A percentile compares a stretch with the other conserved stretches of the same genome.
These are phyloP conservation scores for Lolium rigidum DNA, from an alignment of 176 grass and related monocot genomes.

Conservation along the genomic window DNA sequence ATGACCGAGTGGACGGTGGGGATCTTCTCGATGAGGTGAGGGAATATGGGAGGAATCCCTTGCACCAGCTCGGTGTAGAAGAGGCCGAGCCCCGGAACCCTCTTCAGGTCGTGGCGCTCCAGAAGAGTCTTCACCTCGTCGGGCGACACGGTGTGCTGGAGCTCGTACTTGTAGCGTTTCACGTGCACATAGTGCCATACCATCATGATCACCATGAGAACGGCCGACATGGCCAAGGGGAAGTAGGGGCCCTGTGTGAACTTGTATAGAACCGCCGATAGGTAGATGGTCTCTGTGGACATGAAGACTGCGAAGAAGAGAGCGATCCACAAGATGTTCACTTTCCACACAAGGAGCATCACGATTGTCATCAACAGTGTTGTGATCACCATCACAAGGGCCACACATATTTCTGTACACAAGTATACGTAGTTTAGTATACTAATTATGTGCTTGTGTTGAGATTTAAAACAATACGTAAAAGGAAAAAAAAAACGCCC, in stretches of 20 bases:
- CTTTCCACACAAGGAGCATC: constrained; percentile 71
- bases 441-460: neutral
- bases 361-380: constrained; percentile 62
- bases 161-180: constrained; percentile 68
- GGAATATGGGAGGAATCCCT: constrained; percentile 75
- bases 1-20: constrained; percentile 61
- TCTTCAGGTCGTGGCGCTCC: constrained; percentile 25
- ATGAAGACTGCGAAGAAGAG: constrained; percentile 64
- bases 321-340: constrained; percentile 57
- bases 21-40: constrained; percentile 70
- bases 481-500: neutral
- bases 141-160: constrained; percentile 41
- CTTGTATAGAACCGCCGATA: constrained; percentile 66
- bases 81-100: constrained; percentile 66
- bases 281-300: constrained; percentile 62
- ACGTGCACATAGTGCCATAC: constrained; percentile 85
- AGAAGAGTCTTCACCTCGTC: constrained; percentile 44
- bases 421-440: neutral
- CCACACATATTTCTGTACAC: constrained; percentile 65
- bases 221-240: constrained; percentile 45
- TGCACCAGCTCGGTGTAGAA: constrained; percentile 88
- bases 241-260: constrained; percentile 62
- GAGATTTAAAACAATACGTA: neutral
- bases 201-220: constrained; percentile 70
- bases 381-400: constrained; percentile 69